Evolutionary conservation across 257 asterid species (phyloP).

Genomic region (Ehretia macrophylla): DNA sequence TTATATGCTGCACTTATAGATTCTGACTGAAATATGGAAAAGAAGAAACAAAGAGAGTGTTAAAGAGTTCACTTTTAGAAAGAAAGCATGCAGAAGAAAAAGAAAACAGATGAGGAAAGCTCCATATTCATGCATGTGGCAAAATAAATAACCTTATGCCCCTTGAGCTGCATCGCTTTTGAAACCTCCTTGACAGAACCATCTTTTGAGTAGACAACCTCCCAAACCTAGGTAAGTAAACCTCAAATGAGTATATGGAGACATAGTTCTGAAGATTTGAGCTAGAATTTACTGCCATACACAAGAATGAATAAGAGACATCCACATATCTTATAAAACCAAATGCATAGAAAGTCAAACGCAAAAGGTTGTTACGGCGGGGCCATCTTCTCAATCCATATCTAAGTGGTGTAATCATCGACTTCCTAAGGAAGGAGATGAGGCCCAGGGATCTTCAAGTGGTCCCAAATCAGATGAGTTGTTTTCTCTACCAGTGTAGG

Average conservation of each 20-base stretch:
- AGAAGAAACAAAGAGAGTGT: neutral
- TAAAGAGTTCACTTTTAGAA: neutral
- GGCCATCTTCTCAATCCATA: too few relatives aligned
- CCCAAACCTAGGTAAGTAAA: slow-evolving; percentile 73
- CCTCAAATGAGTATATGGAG: slow-evolving; percentile 6
- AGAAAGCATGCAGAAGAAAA: neutral
- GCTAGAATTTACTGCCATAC: neutral
- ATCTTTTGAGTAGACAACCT: slow-evolving; percentile 85
- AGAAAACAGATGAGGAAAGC: neutral
- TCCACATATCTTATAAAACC: neutral
- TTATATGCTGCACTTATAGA: neutral
- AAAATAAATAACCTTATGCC: slow-evolving; percentile 75
- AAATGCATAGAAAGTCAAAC: neutral
- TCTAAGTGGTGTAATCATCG: too few relatives aligned
- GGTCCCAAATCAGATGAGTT: too few relatives aligned
- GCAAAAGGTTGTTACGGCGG: neutral
- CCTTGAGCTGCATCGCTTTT: slow-evolving; percentile 93
- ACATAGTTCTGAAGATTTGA: too few relatives aligned
- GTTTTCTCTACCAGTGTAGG: too few relatives aligned
- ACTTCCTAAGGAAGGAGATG: too few relatives aligned
- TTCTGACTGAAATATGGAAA: neutral
- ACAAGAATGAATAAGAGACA: neutral
- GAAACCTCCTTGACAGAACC: slow-evolving; percentile 89
- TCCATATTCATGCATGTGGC: slow-evolving; percentile 1
- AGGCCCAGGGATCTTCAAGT: too few relatives aligned